Conservation (phyloP, 2,329 filamentous ascomycete genomes). For the Colletotrichum sidae region DNA sequence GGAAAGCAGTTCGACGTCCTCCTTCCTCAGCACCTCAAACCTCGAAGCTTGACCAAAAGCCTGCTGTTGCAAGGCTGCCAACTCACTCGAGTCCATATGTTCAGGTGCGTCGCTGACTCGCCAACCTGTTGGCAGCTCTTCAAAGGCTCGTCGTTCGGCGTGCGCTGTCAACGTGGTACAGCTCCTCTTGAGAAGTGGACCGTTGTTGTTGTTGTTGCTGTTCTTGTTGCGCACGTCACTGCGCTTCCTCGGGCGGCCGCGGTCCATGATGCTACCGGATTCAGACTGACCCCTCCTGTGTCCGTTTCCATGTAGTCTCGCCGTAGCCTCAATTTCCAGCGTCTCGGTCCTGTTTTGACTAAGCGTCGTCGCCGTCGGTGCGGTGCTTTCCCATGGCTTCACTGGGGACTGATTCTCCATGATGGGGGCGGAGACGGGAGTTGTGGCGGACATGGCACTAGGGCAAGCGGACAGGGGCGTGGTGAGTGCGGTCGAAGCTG, state of each 20-base stretch:
- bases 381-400: conserved; percentile 55
- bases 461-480: conserved; percentile 58
- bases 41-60: conserved; percentile 71
- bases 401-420: conserved; percentile 57
- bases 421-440: conserved; percentile 60
- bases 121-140: conserved; percentile 70
- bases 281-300: conserved; percentile 69
- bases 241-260: conserved; percentile 70
- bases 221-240: conserved; percentile 54
- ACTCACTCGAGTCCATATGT: conserved; percentile 61
- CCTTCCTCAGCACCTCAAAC: conserved; percentile 72
- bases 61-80: conserved; percentile 66
- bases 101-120: conserved; percentile 63
- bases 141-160: conserved; percentile 68
- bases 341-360: conserved; percentile 44
- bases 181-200: conserved; percentile 50
- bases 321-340: conserved; percentile 47
- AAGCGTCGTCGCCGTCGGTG: conserved; percentile 42
- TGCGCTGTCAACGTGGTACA: conserved; percentile 51
- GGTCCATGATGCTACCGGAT: conserved; percentile 68
- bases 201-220: conserved; percentile 44
- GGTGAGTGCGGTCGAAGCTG: conserved; percentile 53
- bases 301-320: conserved; percentile 42
- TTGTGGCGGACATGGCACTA: conserved; percentile 40
- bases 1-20: conserved; percentile 74